Base-by-base conservation (phyloP, 176 grass and related monocot species). In the Zoysia japonica region DNA sequence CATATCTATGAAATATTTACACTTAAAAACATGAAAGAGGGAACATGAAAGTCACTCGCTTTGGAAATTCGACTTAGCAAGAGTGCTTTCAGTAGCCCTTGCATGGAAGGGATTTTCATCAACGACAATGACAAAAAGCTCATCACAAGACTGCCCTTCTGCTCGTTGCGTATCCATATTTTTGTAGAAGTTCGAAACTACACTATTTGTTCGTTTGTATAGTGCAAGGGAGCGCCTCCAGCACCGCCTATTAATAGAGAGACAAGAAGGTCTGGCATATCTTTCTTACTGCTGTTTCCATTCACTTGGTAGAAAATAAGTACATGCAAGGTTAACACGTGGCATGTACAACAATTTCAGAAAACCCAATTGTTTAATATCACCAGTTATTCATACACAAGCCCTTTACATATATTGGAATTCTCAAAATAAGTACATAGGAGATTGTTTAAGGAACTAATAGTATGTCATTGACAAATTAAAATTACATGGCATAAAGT, bases 71-170 rank as follows among this genome's bases (percentile, higher is more conserved):
- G 39, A 4, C 14, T 65, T 13, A 47, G 20, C 46, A 52, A 85
- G 75, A 42, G 72, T 73, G 48, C 36, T 48, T 36, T 62, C 64
- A 48, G 76, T 16, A 48, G 57, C 65, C 28, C 16, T 14, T 3
- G 68, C 59, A 72, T 85, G 57, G 2, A 0, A 1, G 39, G 54
- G 8, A 72, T 85, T 68, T 72, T 79, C 59, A 63, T 85, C 68
- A 38, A 85, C 44, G 5, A 66, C 48, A 4, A 85, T 20, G 40
- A 79, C 59, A 47, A 41, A 11, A 20, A 72, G 56, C 14, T 17
- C 38, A 71, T 53, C 0, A 11, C 2, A 38, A n/a, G 47, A 39
- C 3, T 0, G 0, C 35, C 9, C 57, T 62, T 46, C 41, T 71
- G 39, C 44, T 17, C 13, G 50, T 44, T n/a, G 8, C 3, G 11